Base-by-base conservation (phyloP, 2,329 filamentous ascomycete genomes). In the Sclerotinia subarctica region DNA sequence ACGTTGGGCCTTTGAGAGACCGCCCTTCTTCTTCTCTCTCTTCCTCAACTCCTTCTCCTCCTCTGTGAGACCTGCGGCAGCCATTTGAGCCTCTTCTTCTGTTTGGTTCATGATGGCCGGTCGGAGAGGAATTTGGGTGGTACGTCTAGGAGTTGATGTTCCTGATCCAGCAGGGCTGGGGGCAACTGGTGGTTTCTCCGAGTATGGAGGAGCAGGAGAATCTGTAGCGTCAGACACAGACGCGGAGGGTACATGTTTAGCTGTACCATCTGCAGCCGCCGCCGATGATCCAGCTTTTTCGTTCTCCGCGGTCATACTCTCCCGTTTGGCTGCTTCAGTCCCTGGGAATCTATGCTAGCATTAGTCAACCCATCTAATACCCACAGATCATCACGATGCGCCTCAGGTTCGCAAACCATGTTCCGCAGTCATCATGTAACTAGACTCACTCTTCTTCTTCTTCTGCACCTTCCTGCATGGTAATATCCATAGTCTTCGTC, bases 401-500 rank as follows among this genome's bases (percentile, higher is more conserved):
- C 35, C 56, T 15, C 21, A 29, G 8, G 6, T n/a, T 15, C 46
- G 32, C 46, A 21, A 62, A 19, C 13, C 21, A 35, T 46, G 44
- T 44, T 29, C 21, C 58, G 24, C 29, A 11, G 15, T 51, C 13
- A 7, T 11, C 8, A 24, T 26, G 46, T 46, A 29, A 44, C 19
- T 13, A 53, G 3, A 67, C 65, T 67, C 26, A 67, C 70, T 89
- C 88, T 68, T 71, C 74, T 46, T 72, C 73, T 70, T 90, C 88
- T 73, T 91, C 90, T 75, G 93, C 92, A 78, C 88, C 86, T 70
- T 89, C 88, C 67, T 91, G 85, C 88, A 93, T 94, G 26, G 93
- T 94, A 73, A 99, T 98, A 76, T 99, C 95, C 94, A 99, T 98
- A 56, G 94, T 97, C 76, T 93, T 93, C 24, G 94, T 98, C 66